phyloP scores from a whole-genome alignment of 495 filamentous ascomycete genomes.

The Penicillium salamii region DNA sequence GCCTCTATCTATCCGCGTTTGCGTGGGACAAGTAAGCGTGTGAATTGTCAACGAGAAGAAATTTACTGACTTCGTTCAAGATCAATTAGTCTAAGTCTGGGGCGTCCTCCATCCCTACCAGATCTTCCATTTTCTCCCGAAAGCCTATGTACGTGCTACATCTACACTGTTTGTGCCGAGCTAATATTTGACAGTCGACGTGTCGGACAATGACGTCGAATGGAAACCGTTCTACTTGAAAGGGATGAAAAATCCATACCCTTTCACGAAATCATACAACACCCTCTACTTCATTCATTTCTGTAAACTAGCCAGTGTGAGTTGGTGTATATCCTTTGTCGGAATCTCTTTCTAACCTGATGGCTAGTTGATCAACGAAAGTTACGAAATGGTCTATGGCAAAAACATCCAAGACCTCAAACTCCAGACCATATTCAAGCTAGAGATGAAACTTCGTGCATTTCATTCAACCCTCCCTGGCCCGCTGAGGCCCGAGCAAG shows the following conservation, averaged over 20 bases:
- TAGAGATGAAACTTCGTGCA: conserved; percentile 4
- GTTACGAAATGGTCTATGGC: conserved; percentile 9
- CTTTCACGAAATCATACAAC: conserved; percentile 7
- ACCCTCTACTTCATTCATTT: conserved; percentile 8
- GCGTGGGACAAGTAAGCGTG: conserved; percentile 10
- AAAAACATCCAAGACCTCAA: background rate
- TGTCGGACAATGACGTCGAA: conserved; percentile 5
- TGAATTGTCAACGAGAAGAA: too few species aligned
- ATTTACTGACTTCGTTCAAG: background rate
- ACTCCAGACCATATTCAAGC: background rate
- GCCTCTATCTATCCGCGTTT: conserved; percentile 9
- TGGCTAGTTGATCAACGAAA: conserved; percentile 8
- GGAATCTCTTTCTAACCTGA: background rate
- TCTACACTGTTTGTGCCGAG: background rate
- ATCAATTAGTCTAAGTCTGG: conserved; percentile 13
- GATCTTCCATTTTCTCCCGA: conserved; percentile 5
- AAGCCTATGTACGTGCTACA: conserved; percentile 4
- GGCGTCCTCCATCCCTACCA: conserved; percentile 5
- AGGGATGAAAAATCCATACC: conserved; percentile 1
- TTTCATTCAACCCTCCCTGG: background rate
- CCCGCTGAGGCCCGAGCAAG: background rate
- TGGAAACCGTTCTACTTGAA: conserved; percentile 7
- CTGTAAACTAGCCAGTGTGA: conserved; percentile 5
- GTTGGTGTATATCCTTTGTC: too few species aligned
- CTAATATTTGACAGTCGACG: conserved; percentile 3